Base-by-base conservation (phyloP, 352 stramenopile species). In the Phytopythium oedochilum region DNA sequence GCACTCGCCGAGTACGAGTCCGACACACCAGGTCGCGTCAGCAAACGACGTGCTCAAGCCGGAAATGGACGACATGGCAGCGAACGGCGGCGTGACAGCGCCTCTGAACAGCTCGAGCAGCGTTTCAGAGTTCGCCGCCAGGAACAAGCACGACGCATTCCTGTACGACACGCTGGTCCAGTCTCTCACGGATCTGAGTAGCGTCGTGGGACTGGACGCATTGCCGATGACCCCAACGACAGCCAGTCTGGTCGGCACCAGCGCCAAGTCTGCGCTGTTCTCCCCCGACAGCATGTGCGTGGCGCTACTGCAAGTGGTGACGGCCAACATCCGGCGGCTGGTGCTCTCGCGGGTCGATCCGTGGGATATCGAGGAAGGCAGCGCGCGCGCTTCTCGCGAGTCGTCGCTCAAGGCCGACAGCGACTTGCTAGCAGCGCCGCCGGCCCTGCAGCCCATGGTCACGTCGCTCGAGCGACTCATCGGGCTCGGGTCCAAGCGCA, bases 271-370 rank as follows among this genome's bases (percentile, higher is more conserved):
- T 15, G 50, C 61, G 9, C 31, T 63, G 2, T 84, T 83, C 46
- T 83, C 74, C 8, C 81, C 84, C 5, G 81, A 88, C 49, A 67
- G 67, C 14, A 71, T 90, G 54, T 89, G 81, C 31, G 78, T 91
- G 40, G 78, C 83, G 38, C 54, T 92, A 4, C 55, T 94, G 23
- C 60, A 94, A 68, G 83, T 89, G 36, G 62, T 94, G 35, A 91
- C 74, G 22, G 86, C 78, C 20, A 92, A 95, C 56, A 82, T 94
- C 52, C 73, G 86, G 9, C 83, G 86, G 2, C 65, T 95, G 35
- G 83, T 95, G 25, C 60, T 95, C 17, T 93, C 83, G 11, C 78
- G 69, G 23, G 71, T 94, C 23, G 75, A 95, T 58, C 86, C 86
- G 0, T 60, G 63, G 22, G 83, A 95, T 34, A 80, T 92, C 44